These are phyloP conservation scores for Juglanconis sp. DNA, from an alignment of 2,329 filamentous ascomycete species.

Conservation along the genomic window DNA sequence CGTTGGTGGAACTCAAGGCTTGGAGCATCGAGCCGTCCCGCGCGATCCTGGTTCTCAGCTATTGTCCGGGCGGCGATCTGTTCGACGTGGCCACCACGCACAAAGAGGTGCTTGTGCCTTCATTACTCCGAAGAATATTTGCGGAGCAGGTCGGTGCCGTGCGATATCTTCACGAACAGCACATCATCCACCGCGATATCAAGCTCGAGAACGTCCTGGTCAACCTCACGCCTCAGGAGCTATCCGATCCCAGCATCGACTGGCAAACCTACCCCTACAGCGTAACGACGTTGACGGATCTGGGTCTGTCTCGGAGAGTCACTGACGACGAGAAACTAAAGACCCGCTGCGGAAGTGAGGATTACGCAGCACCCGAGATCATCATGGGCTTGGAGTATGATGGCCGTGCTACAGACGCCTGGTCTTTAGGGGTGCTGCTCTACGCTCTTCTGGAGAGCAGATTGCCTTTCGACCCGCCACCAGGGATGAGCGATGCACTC, in stretches of 20 bases:
- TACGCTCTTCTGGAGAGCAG: conserved; percentile 93
- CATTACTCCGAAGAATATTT: conserved; percentile 79
- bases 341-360: conserved; percentile 91
- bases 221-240: conserved; percentile 69
- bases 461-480: conserved; percentile 86
- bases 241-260: conserved; percentile 60
- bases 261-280: conserved; percentile 77
- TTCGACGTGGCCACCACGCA: conserved; percentile 85
- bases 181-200: conserved; percentile 94
- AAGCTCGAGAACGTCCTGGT: conserved; percentile 91
- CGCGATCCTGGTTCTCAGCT: conserved; percentile 81
- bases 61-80: conserved; percentile 90
- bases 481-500: conserved; percentile 72
- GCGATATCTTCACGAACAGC: conserved; percentile 76
- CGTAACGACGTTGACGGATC: conserved; percentile 83
- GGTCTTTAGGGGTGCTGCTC: conserved; percentile 89
- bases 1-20: conserved; percentile 84
- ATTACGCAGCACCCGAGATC: conserved; percentile 95
- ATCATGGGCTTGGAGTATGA: conserved; percentile 95
- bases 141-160: conserved; percentile 84
- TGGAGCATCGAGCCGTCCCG: conserved; percentile 82
- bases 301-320: conserved; percentile 84
- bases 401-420: conserved; percentile 85
- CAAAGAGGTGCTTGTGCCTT: conserved; percentile 62
- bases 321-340: conserved; percentile 84